These are phyloP conservation scores for Paramecium octaurelia DNA, from an alignment of 73 alveolate genomes.

Conservation along the genomic window DNA sequence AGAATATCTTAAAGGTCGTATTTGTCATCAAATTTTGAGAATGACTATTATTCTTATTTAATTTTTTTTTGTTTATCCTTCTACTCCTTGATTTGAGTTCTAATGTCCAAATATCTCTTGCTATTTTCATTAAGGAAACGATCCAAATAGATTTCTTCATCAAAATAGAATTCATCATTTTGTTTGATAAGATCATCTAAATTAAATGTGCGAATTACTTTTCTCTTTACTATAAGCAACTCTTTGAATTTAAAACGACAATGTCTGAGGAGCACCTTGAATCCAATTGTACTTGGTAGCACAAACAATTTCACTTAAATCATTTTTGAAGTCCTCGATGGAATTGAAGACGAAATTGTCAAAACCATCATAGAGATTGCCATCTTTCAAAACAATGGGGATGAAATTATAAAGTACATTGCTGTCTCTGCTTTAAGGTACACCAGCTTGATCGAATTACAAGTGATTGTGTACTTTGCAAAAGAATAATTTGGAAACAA, in stretches of 20 bases:
- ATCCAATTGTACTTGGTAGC: conserved; percentile 72
- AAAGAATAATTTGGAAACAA: background rate
- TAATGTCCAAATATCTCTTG: conserved; percentile 47
- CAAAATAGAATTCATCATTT: conserved; percentile 73
- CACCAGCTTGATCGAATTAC: background rate
- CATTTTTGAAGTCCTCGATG: conserved; percentile 66
- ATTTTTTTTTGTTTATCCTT: conserved; percentile 45
- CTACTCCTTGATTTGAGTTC: conserved; percentile 59
- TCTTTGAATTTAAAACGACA: conserved; percentile 72
- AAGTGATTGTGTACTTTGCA: background rate
- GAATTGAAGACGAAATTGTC: conserved; percentile 58
- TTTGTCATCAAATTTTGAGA: conserved; percentile 30
- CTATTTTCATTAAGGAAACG: conserved; percentile 70
- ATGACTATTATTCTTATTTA: conserved; percentile 30
- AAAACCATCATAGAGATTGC: conserved; percentile 76
- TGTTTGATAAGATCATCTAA: conserved; percentile 57
- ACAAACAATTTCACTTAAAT: conserved; percentile 44
- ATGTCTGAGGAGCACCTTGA: conserved; percentile 64
- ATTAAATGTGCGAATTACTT: background rate
- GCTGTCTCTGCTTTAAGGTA: conserved; percentile 15
- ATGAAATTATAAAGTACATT: conserved; percentile 66
- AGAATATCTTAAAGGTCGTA: background rate
- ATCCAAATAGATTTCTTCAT: conserved; percentile 73
- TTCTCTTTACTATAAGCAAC: conserved; percentile 64
- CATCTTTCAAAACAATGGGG: conserved; percentile 62